Base-by-base conservation (phyloP, 2,329 filamentous ascomycete species). In the Fusarium secorum region DNA sequence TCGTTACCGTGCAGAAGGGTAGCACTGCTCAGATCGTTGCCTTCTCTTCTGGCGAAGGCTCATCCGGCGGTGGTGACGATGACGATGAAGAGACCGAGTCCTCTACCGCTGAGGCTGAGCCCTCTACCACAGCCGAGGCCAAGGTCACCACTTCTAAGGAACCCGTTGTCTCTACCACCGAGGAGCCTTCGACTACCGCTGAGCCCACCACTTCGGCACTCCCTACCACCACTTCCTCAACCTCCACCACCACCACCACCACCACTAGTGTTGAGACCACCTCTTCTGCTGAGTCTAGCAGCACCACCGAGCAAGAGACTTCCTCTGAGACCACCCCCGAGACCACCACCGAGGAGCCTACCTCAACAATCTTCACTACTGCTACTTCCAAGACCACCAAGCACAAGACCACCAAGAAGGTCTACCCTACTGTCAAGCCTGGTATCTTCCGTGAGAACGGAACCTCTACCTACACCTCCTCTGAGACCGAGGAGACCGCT, bases 1-100 rank as follows among this genome's bases (percentile, higher is more conserved):
- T 94, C 51, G 92, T 93, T 17, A 95, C 92, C 18, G 89, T 94
- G 20, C 84, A 89, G 45, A 87, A 87, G 73, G 92, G 92, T 30
- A 80, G 81, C 51, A 88, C 85, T 59, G 93, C 91, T 45, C 89
- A 88, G 75, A 88, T 95, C 70, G 87, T 93, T 30, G 87, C 93
- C 41, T 88, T 83, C 75, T 83, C 86, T 64, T 45, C 63, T 30
- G 84, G 83, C 42, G 83, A 82, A 8, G 79, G 69, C 39, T 73
- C 74, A 20, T 68, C 72, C 22, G 72, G 66, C 18, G 69, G 74
- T 13, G 63, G 45, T 11, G 61, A 73, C 3, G 68, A 75, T 8
- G 56, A 77, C 4, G 64, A 72, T 3, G 60, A 64, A 14, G 71
- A 64, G 18, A 32, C 64, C 15, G 44, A 70, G 51, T 54, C 60